Conservation (phyloP, 495 filamentous ascomycete genomes). For the Sordaria brevicollis region DNA sequence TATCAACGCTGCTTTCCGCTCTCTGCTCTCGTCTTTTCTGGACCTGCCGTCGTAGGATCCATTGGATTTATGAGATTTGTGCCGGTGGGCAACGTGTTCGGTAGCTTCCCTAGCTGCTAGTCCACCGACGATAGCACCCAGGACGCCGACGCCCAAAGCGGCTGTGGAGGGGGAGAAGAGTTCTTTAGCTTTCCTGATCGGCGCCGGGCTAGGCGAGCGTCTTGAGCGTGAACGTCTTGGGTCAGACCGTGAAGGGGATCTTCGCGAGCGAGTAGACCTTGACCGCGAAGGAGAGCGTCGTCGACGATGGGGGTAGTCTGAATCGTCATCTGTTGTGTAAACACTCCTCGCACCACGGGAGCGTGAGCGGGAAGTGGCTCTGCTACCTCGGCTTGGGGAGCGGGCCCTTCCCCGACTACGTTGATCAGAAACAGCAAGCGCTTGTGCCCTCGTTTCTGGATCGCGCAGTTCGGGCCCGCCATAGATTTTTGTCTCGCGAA, state of each 20-base stretch:
- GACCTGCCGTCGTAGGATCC: not conserved
- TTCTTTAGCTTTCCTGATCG: not conserved
- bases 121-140: conserved; percentile 36
- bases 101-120: conserved; percentile 30
- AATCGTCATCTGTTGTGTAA: not conserved
- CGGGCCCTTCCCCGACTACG: not conserved
- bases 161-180: conserved; percentile 27
- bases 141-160: conserved; percentile 30
- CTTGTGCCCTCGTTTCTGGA: not conserved
- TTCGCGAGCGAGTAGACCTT: not conserved
- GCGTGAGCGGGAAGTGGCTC: not conserved
- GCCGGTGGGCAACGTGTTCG: conserved; percentile 14
- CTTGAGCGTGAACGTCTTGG: not conserved
- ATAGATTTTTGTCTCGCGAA: not conserved
- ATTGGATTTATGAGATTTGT: not conserved
- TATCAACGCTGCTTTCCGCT: conserved; percentile 14
- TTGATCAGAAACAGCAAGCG: not conserved
- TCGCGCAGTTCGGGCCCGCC: not conserved
- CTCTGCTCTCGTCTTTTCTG: conserved; percentile 1
- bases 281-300: not conserved
- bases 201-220: not conserved
- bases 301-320: not conserved
- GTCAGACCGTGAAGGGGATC: too few relatives aligned
- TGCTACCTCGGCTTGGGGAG: not conserved
- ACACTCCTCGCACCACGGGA: not conserved